Evolutionary conservation across 2,329 filamentous ascomycete genomes (phyloP), one percentile per base, ranked within the genome.

Genomic region (Chaetomiaceae sp.): DNA sequence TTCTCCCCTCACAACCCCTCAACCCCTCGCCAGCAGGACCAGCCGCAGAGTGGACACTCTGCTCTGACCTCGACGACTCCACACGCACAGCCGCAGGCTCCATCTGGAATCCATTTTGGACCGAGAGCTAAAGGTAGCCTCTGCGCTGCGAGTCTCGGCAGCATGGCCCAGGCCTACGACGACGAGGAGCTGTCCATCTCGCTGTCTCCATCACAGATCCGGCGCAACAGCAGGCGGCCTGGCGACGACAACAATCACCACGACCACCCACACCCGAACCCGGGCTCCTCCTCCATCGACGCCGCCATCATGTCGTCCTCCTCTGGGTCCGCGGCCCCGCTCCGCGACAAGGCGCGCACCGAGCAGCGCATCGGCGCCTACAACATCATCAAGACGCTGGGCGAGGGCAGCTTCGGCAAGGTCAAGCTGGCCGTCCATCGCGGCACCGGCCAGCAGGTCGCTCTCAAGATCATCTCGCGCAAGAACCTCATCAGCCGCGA

Each of bases 351-450:
- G 67, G 68, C 71, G 74, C 85, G 81, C 74, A 82, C 84, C 59
- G 89, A 88, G 74, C 88, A 92, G 75, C 85, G 92, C 61, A 84
- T 97, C 66, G 91, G 91, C 61, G 89, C 91, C 71, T 99, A 99
- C 76, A 88, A 88, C 64, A 86, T 96, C 53, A 79, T 96, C 63
- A 87, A 85, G 69, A 96, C 92, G 15, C 80, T 99, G 14, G 94
- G 94, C 53, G 94, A 99, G 74, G 94, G 94, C 43, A 96, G 91
- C 3, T 99, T 99, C 70, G 94, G 94, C 64, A 99, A 99, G 75
- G 94, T 99, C 69, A 97, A 97, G 78, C 82, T 99, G 64, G 94
- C 94, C 20, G 88, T 91, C 38, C 94, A 99, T 69, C 85, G 90
- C 65, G 85, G 91, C 62, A 97, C 89, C 62, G 89, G 89, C 60